These are phyloP conservation scores for Termitomyces sp. DNA, from an alignment of 768 basidiomycete genomes.

Conservation along the genomic window DNA sequence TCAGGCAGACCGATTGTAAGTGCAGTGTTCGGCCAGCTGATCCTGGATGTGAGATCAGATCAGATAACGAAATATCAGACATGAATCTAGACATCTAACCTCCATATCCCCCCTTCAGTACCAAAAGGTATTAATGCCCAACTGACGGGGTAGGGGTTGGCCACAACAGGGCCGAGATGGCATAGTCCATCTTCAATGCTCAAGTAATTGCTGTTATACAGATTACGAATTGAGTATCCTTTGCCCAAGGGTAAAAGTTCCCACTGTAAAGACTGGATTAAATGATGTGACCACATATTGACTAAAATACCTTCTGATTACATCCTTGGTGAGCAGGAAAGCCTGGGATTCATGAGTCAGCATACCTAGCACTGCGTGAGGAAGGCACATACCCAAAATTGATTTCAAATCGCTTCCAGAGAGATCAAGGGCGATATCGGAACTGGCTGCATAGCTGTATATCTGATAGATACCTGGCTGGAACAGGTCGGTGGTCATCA, in stretches of 20 bases:
- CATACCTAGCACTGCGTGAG: background rate
- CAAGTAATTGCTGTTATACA: slow-evolving; percentile 21
- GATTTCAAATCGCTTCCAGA: slow-evolving; percentile 16
- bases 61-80: background rate
- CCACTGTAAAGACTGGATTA: slow-evolving; percentile 18
- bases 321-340: slow-evolving; percentile 18
- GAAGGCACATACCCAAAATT: slow-evolving; percentile 5
- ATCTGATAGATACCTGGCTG: slow-evolving; percentile 19
- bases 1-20: background rate
- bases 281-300: background rate
- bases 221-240: slow-evolving; percentile 26
- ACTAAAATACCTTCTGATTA: slow-evolving; percentile 23
- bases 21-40: background rate
- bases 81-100: slow-evolving; percentile 1
- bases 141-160: slow-evolving; percentile 25
- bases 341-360: slow-evolving; percentile 1
- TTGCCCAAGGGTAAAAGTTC: slow-evolving; percentile 22
- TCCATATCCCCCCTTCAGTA: slow-evolving; percentile 13
- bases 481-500: background rate
- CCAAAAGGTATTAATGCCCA: slow-evolving; percentile 22
- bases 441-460: slow-evolving; percentile 7
- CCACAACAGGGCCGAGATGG: slow-evolving; percentile 16
- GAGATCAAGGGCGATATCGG: slow-evolving; percentile 17
- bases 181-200: slow-evolving; percentile 20
- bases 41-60: background rate